Base-by-base conservation (phyloP, 805 yeast species). In the Debaryomyces castellii region DNA sequence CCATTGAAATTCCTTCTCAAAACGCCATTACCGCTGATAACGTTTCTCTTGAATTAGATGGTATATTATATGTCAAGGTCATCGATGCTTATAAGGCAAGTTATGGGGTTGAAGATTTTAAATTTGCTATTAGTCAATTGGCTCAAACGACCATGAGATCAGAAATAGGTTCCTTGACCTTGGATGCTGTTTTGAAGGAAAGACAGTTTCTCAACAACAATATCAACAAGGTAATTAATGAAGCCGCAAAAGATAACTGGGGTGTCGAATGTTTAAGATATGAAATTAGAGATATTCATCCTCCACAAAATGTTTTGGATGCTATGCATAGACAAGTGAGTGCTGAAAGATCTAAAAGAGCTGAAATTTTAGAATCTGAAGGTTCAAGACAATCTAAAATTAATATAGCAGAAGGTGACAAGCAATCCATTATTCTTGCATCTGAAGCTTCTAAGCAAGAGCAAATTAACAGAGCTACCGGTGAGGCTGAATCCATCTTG, bases 141-240 rank as follows among this genome's bases (percentile, higher is more conserved):
- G 96, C 96, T 0, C 96, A 88, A 63, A 89, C 96, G 9, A 87
- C 96, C 11, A 88, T 88, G 96, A 75, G 96, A 57, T 82, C 89
- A 1, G 96, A 88, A 63, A 88, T 88, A 58, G 96, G 96, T 41
- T 88, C 87, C 52, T 70, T 88, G 71, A 76, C 90, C 2, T 75
- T 88, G 55, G 96, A 89, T 62, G 81, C 83, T 39, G 95, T 87
- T 14, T 73, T 88, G 53, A 76, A 81, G 49, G 96, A 88, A 63
- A 77, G 96, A 63, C 91, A 85, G 60, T 59, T 77, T 25, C 74
- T 88, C 54, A 88, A 88, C 65, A 64, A 66, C 52, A 85, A 86
- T 67, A 88, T 88, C 64, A 87, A 90, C 45, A 59, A 73, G n/a
- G 87, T 85, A 3, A 81, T 88, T 59, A 88, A 89, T 61, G 94